Evolutionary conservation across 2,329 filamentous ascomycete genomes (phyloP), one percentile per base, ranked within the genome.

Genomic region (Fusarium sp.): DNA sequence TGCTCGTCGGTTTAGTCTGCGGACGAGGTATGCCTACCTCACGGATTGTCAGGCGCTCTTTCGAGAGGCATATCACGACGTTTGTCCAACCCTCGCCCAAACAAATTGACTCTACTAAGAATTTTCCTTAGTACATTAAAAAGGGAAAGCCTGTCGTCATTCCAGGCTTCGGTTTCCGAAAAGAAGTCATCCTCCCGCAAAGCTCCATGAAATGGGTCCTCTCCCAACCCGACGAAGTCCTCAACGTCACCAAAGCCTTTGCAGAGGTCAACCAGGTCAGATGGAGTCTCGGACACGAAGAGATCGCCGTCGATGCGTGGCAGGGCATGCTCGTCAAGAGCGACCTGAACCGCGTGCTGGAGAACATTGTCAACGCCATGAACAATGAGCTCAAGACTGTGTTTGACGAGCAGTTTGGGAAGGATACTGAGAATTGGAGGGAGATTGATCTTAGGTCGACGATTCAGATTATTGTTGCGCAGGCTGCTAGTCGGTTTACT

Each of bases 121-220:
- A 58, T 14, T 33, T 35, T 2, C 2, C 0, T 2, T 10, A 87
- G 84, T 86, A 85, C 66, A 77, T 79, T 27, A 86, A 86, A 56
- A 80, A 81, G 18, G 84, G 84, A n/a, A 80, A 80, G 36, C 76
- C 84, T 0, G 85, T 86, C 3, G 75, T 87, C 2, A 63, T 86
- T 8, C 85, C 85, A 0, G 82, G 83, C 6, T 76, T 85, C 8
- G 83, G 81, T 3, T 79, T 82, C 33, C 81, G 82, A 25, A 80
- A 81, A 45, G 84, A 86, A 68, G 73, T 86, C n/a, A 80, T 86
- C 50, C 72, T 87, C n/a, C 85, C 86, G 0, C 77, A 78, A 7
- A 81, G 73, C 42, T 78, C 81, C 1, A 77, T 87, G 79, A 79
- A 81, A 36, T 86, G 85, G 85, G 72, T 82, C 2, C 69, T 82